A percentile compares a stretch with the other conserved stretches of the same genome.
phyloP scores from a whole-genome alignment of 2,329 filamentous ascomycete species.

The Aspergillus puulaauensis region DNA sequence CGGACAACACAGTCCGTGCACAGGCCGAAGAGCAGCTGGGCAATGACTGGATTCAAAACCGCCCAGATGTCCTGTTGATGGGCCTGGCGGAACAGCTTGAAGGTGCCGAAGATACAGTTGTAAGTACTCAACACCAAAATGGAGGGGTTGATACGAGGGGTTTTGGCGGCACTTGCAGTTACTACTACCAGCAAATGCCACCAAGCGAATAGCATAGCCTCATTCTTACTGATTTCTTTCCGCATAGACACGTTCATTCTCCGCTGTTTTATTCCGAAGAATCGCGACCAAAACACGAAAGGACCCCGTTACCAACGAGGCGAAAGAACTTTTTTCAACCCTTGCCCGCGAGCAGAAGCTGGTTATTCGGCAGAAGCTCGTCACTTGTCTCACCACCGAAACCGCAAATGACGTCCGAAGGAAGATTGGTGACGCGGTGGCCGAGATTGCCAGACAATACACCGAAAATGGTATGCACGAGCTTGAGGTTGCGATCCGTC shows the following conservation, averaged over 20 bases:
- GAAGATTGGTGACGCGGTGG: conserved; percentile 97
- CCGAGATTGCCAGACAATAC: conserved; percentile 92
- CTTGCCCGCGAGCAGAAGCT: conserved; percentile 70
- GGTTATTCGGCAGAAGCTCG: conserved; percentile 78
- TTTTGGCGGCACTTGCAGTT: neutral
- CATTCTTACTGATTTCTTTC: conserved; percentile 6
- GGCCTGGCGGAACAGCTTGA: conserved; percentile 90
- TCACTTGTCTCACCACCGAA: conserved; percentile 74
- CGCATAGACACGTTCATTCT: conserved; percentile 80
- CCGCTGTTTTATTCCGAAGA: conserved; percentile 89
- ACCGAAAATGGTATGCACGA: conserved; percentile 75
- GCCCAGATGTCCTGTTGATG: conserved; percentile 88
- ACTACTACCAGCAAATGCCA: neutral
- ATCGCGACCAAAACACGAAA: conserved; percentile 89
- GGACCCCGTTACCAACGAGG: conserved; percentile 64
- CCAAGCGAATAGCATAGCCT: neutral
- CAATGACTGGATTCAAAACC: conserved; percentile 79
- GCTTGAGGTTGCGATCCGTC: neutral
- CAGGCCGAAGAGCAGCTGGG: conserved; percentile 88
- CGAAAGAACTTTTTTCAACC: conserved; percentile 81
- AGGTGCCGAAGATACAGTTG: conserved; percentile 69
- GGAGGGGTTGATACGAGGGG: neutral
- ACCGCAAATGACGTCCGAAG: conserved; percentile 74
- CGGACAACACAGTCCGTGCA: conserved; percentile 82
- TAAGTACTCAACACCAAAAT: conserved; percentile 46